Conservation (phyloP, 768 basidiomycete genomes). For the Trametes cingulata region DNA sequence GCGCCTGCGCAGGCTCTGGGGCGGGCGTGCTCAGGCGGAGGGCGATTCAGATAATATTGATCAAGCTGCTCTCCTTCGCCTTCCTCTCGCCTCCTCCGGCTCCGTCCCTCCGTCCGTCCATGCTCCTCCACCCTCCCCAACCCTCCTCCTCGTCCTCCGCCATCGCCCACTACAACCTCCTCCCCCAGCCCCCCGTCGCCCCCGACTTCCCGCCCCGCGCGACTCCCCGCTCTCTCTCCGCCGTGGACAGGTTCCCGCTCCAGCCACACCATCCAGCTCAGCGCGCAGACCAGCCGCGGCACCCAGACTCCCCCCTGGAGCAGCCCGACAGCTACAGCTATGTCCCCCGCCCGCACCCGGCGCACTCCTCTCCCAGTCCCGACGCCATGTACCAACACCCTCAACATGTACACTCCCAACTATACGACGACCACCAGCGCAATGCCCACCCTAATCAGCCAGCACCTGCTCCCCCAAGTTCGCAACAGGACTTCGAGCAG, state of each 20-base stretch:
- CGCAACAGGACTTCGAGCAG: constrained; percentile 3
- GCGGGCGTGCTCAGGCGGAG: not conserved
- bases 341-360: constrained; percentile 24
- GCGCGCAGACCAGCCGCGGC: constrained; percentile 3
- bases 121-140: constrained; percentile 20
- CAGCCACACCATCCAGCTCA: constrained; percentile 3
- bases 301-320: constrained; percentile 17
- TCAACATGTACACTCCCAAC: constrained; percentile 3
- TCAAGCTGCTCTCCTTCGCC: not conserved
- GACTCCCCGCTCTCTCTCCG: constrained; percentile 19
- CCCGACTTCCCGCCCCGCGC: constrained; percentile 9
- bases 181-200: constrained; percentile 2
- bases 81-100: constrained; percentile 8
- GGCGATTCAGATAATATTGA: not conserved
- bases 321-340: constrained; percentile 19
- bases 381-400: constrained; percentile 21
- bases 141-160: constrained; percentile 10
- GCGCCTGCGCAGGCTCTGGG: not conserved
- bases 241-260: constrained; percentile 19
- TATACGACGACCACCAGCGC: constrained; percentile 7
- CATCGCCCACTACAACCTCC: constrained; percentile 19
- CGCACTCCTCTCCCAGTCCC: constrained; percentile 12
- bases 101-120: constrained; percentile 18
- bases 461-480: not conserved
- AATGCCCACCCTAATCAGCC: not conserved